phyloP scores from a whole-genome alignment of 1,284 basidiomycete species.

The Tausonia pullulans region DNA sequence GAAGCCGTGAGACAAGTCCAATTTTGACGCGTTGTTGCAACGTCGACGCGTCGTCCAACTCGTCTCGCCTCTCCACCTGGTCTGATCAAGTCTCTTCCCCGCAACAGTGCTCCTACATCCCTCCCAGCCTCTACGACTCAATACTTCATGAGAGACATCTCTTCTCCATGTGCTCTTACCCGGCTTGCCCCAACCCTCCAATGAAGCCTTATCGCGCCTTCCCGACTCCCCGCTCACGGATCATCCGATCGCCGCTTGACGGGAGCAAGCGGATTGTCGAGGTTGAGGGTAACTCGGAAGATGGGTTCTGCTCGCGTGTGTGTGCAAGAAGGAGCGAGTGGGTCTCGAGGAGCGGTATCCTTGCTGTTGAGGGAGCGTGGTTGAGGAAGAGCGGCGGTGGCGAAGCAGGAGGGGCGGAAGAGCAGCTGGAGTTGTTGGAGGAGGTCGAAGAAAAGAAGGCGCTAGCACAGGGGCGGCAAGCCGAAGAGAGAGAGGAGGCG shows the following conservation, averaged over 20 bases:
- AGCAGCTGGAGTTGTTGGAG: background rate
- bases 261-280: background rate
- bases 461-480: background rate
- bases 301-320: background rate
- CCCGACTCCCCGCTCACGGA: slow-evolving; percentile 3
- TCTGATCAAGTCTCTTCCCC: too few species aligned
- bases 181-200: slow-evolving; percentile 2
- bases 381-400: background rate
- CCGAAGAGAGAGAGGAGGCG: background rate
- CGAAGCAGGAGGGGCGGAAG: too few species aligned
- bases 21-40: too few species aligned
- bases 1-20: too few species aligned
- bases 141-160: slow-evolving; percentile 11
- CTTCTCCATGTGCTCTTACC: slow-evolving; percentile 7
- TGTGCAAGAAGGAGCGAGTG: slow-evolving; percentile 1
- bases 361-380: background rate
- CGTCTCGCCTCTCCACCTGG: too few species aligned
- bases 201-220: background rate
- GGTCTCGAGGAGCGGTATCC: background rate
- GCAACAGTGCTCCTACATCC: too few species aligned
- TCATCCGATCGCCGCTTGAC: background rate
- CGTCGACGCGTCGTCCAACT: too few species aligned
- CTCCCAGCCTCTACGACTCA: too few species aligned
- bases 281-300: background rate
- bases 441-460: background rate